These are phyloP conservation scores for Solanum sparsipilum DNA, from an alignment of 257 asterid genomes.

Conservation along the genomic window DNA sequence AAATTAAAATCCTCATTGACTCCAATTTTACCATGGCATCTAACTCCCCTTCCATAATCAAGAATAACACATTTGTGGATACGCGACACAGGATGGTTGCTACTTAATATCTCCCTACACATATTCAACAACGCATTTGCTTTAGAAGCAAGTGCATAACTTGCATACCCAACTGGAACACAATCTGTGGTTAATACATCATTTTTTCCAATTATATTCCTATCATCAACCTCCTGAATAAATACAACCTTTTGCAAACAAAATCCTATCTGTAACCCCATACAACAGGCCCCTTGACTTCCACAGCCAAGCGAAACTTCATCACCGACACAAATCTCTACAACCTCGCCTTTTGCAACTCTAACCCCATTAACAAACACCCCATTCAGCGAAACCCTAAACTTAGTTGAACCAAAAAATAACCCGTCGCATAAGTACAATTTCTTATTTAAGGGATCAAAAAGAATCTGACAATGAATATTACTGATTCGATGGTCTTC, in stretches of 20 bases:
- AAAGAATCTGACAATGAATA: slow-evolving; percentile 51
- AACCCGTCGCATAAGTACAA: slow-evolving; percentile 57
- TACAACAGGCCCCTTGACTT: slow-evolving; percentile 20
- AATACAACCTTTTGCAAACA: slow-evolving; percentile 39
- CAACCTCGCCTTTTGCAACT: slow-evolving; percentile 26
- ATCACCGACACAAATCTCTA: slow-evolving; percentile 57
- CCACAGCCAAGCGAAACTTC: slow-evolving; percentile 48
- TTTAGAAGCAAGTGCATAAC: slow-evolving; percentile 21
- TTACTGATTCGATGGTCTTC: slow-evolving; percentile 52
- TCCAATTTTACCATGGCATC: slow-evolving; percentile 6
- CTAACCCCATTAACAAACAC: slow-evolving; percentile 53
- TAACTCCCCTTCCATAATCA: slow-evolving; percentile 8
- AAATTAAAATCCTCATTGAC: slow-evolving; percentile 10
- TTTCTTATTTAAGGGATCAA: slow-evolving; percentile 40
- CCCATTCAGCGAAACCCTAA: slow-evolving; percentile 62
- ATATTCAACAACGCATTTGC: slow-evolving; percentile 28
- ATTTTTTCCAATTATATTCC: slow-evolving; percentile 13
- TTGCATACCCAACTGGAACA: slow-evolving; percentile 4
- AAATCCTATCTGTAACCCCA: slow-evolving; percentile 42
- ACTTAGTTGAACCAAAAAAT: slow-evolving; percentile 18
- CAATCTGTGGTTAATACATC: background rate
- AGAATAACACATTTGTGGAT: slow-evolving; percentile 27
- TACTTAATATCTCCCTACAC: slow-evolving; percentile 64
- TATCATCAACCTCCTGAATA: slow-evolving; percentile 39
- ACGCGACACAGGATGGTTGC: slow-evolving; percentile 52